Percentiles rank a stretch among this genome's conserved stretches.
These are phyloP conservation scores for Odontarrhena argentea DNA, from an alignment of 345 rosid genomes.

Conservation along the genomic window DNA sequence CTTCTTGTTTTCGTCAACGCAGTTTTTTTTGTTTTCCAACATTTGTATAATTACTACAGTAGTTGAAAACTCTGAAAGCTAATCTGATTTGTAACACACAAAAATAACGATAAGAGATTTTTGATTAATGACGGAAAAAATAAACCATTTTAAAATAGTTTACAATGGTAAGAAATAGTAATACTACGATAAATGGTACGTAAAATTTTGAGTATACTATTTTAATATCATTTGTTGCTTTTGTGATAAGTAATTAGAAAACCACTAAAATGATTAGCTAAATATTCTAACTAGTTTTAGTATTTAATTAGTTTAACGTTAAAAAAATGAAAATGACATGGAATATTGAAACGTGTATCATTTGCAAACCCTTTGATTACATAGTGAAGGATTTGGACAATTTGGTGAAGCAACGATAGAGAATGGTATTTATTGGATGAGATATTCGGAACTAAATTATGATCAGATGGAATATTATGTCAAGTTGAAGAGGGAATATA, in stretches of 20 bases:
- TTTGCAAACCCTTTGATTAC: constrained; percentile 2
- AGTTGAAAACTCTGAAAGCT: too few relatives aligned
- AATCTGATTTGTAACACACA: too few relatives aligned
- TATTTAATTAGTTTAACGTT: background rate
- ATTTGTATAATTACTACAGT: too few relatives aligned
- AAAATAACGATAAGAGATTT: too few relatives aligned
- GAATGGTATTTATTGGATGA: background rate
- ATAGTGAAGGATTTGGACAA: background rate
- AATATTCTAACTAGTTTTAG: background rate
- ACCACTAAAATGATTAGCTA: background rate
- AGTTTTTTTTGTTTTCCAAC: background rate
- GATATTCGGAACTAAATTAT: background rate
- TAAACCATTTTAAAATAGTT: too few relatives aligned
- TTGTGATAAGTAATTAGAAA: too few relatives aligned
- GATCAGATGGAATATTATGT: constrained; percentile 9
- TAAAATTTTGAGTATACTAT: too few relatives aligned
- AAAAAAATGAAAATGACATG: background rate
- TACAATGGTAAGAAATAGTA: too few relatives aligned
- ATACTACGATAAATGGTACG: too few relatives aligned
- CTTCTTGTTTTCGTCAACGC: constrained; percentile 18
- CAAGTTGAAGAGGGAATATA: constrained; percentile 30
- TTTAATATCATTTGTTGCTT: too few relatives aligned
- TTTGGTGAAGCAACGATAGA: background rate
- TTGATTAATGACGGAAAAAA: too few relatives aligned
- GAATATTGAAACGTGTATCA: constrained; percentile 6